Evolutionary conservation across 2,329 filamentous ascomycete genomes (phyloP).

Genomic region (Diaporthe eres): DNA sequence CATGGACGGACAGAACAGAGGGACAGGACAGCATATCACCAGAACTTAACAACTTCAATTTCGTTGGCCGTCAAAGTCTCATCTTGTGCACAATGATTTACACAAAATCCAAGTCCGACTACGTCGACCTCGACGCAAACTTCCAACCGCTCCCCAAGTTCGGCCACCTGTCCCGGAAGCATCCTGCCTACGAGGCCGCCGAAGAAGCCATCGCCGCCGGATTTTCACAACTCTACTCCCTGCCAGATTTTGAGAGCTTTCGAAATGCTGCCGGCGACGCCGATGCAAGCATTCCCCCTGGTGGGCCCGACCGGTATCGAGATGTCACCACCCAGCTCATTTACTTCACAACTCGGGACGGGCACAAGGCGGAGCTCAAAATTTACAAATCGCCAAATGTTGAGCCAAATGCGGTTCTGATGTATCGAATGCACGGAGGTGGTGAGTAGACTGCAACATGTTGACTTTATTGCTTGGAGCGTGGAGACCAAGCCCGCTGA

Average conservation of each 20-base stretch:
- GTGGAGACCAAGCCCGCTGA: neutral
- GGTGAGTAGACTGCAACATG: neutral
- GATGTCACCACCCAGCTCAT: constrained; percentile 5
- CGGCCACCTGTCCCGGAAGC: constrained; percentile 9
- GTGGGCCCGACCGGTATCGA: constrained; percentile 6
- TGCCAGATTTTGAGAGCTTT: neutral
- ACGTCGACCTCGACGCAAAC: neutral
- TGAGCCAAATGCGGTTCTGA: neutral
- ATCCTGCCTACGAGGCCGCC: constrained; percentile 9
- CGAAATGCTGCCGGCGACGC: neutral
- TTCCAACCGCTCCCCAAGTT: constrained; percentile 7
- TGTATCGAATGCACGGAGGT: constrained; percentile 25
- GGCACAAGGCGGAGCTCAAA: constrained; percentile 15
- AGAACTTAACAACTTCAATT: neutral
- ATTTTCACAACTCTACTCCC: neutral
- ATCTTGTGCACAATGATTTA: neutral
- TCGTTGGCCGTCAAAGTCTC: neutral
- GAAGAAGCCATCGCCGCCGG: neutral
- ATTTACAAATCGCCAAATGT: constrained; percentile 16
- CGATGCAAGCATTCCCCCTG: constrained; percentile 2
- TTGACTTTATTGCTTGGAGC: too few relatives aligned
- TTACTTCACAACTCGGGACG: constrained; percentile 3
- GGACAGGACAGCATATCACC: too few relatives aligned
- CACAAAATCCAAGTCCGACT: neutral
- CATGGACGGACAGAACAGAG: too few relatives aligned